Evolutionary conservation across 2,329 filamentous ascomycete genomes (phyloP).

Genomic region (Sclerotinia sclerotiorum): DNA sequence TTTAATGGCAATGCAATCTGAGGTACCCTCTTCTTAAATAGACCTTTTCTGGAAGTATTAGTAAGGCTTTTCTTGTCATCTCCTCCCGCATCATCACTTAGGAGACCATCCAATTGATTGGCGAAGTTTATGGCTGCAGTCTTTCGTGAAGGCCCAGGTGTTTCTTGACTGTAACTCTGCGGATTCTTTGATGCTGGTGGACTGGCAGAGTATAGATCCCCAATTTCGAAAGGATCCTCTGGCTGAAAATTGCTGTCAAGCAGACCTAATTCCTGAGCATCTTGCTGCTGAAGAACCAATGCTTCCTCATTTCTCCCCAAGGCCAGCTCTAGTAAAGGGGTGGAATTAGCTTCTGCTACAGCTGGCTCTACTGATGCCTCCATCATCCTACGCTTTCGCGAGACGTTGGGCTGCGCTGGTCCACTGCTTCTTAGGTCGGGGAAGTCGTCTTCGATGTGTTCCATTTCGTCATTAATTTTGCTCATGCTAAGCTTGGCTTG

Average conservation of each 20-base stretch:
- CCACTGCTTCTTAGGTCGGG: background rate
- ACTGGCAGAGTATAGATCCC: conserved; percentile 20
- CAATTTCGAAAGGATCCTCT: background rate
- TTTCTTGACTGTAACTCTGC: background rate
- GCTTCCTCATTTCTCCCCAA: conserved; percentile 1
- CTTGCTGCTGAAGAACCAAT: conserved; percentile 9
- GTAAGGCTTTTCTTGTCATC: background rate
- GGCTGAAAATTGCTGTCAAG: background rate
- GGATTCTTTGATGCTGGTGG: background rate
- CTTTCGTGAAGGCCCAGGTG: background rate
- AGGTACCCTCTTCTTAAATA: background rate
- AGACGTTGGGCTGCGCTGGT: conserved; percentile 18
- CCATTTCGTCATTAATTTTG: conserved; percentile 2
- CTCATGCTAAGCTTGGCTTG: conserved; percentile 16
- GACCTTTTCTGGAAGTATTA: background rate
- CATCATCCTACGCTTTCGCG: conserved; percentile 19
- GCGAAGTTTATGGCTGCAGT: background rate
- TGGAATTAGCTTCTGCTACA: background rate
- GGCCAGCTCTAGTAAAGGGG: background rate
- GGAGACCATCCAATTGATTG: conserved; percentile 4
- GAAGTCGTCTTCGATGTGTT: conserved; percentile 7
- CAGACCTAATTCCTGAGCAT: conserved; percentile 9
- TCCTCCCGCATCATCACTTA: background rate
- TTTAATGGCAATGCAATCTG: background rate
- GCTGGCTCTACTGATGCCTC: background rate